Evolutionary conservation across 75 land plant genomes (phyloP).

Genomic region (Picea sitchensis): DNA sequence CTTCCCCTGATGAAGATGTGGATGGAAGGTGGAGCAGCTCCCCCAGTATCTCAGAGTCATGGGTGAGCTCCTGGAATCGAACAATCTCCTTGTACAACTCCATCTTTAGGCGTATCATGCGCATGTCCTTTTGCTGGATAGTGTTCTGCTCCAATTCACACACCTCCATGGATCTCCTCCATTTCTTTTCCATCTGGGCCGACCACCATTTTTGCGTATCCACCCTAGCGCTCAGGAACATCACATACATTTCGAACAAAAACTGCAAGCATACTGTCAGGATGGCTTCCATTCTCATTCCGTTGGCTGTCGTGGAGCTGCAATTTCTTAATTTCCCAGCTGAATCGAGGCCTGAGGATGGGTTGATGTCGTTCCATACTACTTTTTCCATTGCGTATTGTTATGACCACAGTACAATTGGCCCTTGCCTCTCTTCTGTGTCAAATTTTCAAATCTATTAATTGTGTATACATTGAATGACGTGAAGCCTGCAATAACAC

Average conservation of each 20-base stretch:
- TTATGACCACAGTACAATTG: too few species aligned
- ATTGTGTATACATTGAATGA: too few species aligned
- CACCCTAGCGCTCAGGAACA: slow-evolving; percentile 68
- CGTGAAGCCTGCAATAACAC: too few species aligned
- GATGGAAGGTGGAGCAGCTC: slow-evolving; percentile 37
- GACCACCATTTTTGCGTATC: slow-evolving; percentile 63
- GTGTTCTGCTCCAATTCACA: slow-evolving; percentile 38
- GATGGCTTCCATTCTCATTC: slow-evolving; percentile 41
- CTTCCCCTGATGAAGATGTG: not conserved
- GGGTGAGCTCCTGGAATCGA: slow-evolving; percentile 22
- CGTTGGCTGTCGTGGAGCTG: not conserved
- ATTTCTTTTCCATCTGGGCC: slow-evolving; percentile 54
- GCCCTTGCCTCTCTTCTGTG: too few species aligned
- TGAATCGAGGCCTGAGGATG: too few species aligned
- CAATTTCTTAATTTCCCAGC: not conserved
- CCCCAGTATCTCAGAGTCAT: slow-evolving; percentile 31
- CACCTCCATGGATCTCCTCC: slow-evolving; percentile 45
- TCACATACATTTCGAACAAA: slow-evolving; percentile 78
- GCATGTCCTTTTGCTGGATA: slow-evolving; percentile 16
- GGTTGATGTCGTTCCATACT: too few species aligned
- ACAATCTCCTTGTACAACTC: slow-evolving; percentile 19
- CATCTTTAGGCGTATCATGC: slow-evolving; percentile 23
- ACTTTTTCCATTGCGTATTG: too few species aligned
- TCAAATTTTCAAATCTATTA: too few species aligned
- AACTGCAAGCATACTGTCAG: slow-evolving; percentile 75